Conservation (phyloP, 371 early-diverging fungal genomes). For the Lichtheimia corymbifera region DNA sequence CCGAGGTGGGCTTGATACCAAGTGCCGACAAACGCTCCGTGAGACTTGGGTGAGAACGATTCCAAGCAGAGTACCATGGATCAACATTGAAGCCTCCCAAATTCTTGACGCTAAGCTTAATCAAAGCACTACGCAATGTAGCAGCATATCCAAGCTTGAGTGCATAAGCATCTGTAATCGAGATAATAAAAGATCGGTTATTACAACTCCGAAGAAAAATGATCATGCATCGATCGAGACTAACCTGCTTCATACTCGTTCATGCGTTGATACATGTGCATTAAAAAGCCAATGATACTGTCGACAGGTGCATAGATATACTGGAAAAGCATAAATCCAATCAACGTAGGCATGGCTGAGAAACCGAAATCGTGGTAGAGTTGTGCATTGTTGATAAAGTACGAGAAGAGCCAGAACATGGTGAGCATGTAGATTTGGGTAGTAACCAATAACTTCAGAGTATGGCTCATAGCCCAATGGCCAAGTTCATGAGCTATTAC, state of each 20-base stretch:
- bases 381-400: conserved; percentile 65
- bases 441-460: conserved; percentile 71
- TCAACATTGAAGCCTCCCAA: conserved; percentile 89
- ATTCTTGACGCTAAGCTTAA: conserved; percentile 93
- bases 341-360: conserved; percentile 71
- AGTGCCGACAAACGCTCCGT: conserved; percentile 87
- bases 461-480: conserved; percentile 94
- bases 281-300: conserved; percentile 70
- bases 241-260: conserved; percentile 92
- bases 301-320: conserved; percentile 82
- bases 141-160: conserved; percentile 85
- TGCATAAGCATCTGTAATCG: conserved; percentile 80
- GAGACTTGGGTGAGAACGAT: conserved; percentile 94
- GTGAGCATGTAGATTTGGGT: conserved; percentile 77
- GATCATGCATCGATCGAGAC: neutral
- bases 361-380: conserved; percentile 91
- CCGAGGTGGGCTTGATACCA: conserved; percentile 43
- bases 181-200: neutral
- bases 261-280: conserved; percentile 79
- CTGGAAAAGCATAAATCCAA: conserved; percentile 89
- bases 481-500: conserved; percentile 92
- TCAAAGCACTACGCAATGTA: conserved; percentile 77
- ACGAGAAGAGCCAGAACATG: conserved; percentile 86
- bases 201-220: neutral
- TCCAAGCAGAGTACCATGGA: conserved; percentile 88